These are phyloP conservation scores for Penicillium italicum DNA, from an alignment of 2,329 filamentous ascomycete species.

Conservation along the genomic window DNA sequence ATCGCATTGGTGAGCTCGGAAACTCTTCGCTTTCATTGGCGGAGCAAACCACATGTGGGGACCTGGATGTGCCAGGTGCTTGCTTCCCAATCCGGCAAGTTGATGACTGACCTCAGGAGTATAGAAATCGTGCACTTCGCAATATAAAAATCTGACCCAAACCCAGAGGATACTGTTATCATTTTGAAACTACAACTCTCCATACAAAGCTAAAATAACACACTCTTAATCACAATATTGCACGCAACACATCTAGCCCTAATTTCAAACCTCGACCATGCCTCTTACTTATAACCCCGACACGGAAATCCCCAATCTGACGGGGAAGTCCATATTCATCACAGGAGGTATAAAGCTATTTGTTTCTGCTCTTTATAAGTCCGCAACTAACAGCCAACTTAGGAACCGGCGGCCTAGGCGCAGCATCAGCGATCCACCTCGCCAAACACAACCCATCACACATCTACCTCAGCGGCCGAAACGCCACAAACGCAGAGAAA, in stretches of 20 bases:
- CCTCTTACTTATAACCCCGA: constrained; percentile 28
- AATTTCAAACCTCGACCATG: not conserved
- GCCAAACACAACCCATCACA: constrained; percentile 40
- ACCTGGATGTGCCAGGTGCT: not conserved
- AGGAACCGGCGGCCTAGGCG: constrained; percentile 45
- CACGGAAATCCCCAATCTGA: constrained; percentile 38
- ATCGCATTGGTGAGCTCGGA: not conserved
- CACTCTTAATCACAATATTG: not conserved
- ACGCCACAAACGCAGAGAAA: constrained; percentile 31
- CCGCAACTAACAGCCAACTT: not conserved
- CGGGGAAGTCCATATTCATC: constrained; percentile 46
- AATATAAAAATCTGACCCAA: not conserved
- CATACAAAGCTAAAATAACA: not conserved
- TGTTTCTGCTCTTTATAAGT: not conserved
- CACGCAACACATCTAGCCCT: not conserved
- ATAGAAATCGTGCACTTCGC: not conserved
- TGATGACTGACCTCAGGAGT: not conserved
- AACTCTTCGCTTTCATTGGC: not conserved
- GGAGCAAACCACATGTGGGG: not conserved
- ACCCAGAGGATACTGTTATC: no score
- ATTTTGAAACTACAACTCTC: not conserved
- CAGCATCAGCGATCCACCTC: constrained; percentile 37
- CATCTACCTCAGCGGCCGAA: constrained; percentile 36
- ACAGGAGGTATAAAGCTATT: constrained; percentile 40
- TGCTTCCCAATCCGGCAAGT: not conserved